Evolutionary conservation across 352 stramenopile species (phyloP).

Genomic region (Blastocystis sp.): DNA sequence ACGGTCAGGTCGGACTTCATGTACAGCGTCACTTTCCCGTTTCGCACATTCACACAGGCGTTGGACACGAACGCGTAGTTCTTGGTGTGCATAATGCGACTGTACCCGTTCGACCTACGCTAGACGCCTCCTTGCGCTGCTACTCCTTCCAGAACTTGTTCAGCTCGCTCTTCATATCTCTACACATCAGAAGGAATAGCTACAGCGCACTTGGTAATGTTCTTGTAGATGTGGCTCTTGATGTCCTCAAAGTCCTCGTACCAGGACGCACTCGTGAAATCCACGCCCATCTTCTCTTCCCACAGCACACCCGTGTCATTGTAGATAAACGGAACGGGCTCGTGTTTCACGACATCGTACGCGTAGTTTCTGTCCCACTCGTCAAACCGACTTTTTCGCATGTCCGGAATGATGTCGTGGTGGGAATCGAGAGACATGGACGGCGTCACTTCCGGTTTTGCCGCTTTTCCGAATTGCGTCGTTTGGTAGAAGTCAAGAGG

Average conservation of each 20-base stretch:
- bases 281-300: constrained; percentile 33
- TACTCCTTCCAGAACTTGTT: constrained; percentile 46
- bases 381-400: background rate
- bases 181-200: background rate
- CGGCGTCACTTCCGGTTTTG: background rate
- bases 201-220: background rate
- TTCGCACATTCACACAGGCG: constrained; percentile 24
- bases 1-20: constrained; percentile 23
- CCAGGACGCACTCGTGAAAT: constrained; percentile 1
- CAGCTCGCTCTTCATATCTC: background rate
- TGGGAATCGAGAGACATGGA: background rate
- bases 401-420: constrained; percentile 8
- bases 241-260: constrained; percentile 37
- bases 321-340: constrained; percentile 34
- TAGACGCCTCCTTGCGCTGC: background rate
- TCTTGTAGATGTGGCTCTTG: background rate
- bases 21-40: constrained; percentile 27
- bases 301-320: constrained; percentile 42
- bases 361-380: constrained; percentile 17
- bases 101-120: constrained; percentile 39
- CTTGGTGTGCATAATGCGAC: constrained; percentile 32
- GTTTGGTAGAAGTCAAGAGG: constrained; percentile 7
- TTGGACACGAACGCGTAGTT: constrained; percentile 46
- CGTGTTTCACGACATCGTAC: background rate
- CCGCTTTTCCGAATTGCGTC: background rate